These are phyloP conservation scores for Lasiodiplodia theobromae DNA, from an alignment of 2,329 filamentous ascomycete species.

Conservation along the genomic window DNA sequence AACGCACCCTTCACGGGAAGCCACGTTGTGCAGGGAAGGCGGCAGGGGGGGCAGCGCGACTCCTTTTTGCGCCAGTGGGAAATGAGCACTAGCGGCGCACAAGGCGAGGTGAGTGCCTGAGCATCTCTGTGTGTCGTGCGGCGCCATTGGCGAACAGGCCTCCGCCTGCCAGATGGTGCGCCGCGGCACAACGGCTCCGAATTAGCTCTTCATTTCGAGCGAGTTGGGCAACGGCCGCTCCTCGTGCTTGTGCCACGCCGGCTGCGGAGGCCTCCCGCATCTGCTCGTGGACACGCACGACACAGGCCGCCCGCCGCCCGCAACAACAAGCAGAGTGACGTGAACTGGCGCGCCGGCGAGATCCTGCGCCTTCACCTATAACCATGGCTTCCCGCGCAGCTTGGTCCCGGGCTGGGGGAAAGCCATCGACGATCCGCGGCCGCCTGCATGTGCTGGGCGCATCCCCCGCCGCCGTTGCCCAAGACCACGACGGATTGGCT, in stretches of 20 bases:
- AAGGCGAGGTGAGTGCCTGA: constrained; percentile 15
- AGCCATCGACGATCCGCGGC: constrained; percentile 23
- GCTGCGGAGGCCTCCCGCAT: constrained; percentile 8
- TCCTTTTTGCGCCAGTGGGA: constrained; percentile 28
- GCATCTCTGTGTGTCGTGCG: constrained; percentile 21
- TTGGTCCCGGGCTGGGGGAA: constrained; percentile 8
- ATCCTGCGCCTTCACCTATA: not conserved
- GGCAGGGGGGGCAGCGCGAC: not conserved
- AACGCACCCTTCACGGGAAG: constrained; percentile 27
- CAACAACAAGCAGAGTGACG: not conserved
- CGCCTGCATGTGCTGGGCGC: constrained; percentile 9
- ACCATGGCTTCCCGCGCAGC: not conserved
- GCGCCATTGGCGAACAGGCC: constrained; percentile 19
- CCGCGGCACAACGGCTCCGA: constrained; percentile 20
- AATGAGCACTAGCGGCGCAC: constrained; percentile 26
- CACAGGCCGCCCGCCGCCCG: constrained; percentile 18
- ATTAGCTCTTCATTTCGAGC: constrained; percentile 1
- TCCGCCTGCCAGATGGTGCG: constrained; percentile 17
- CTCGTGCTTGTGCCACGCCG: constrained; percentile 24
- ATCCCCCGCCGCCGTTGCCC: constrained; percentile 14
- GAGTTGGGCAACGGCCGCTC: constrained; percentile 13
- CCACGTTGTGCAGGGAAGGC: constrained; percentile 30
- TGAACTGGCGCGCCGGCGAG: not conserved
- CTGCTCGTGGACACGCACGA: not conserved
- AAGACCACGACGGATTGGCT: constrained; percentile 5